phyloP scores from a whole-genome alignment of 2,329 filamentous ascomycete species.

The Thermoascus crustaceus region DNA sequence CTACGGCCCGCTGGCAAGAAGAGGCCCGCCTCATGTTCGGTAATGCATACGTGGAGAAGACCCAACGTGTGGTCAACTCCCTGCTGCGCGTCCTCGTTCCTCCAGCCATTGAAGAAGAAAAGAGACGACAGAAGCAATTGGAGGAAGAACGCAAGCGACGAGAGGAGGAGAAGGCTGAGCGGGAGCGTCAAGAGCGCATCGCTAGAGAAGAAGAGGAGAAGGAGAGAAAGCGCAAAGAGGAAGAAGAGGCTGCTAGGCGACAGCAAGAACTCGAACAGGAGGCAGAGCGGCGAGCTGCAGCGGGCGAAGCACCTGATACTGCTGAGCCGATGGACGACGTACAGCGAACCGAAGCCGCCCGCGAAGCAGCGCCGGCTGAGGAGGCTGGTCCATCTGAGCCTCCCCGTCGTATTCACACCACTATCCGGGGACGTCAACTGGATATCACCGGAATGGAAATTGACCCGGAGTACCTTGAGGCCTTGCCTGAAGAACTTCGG shows the following conservation, averaged over 20 bases:
- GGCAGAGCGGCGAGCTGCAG: conserved; percentile 44
- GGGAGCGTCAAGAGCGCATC: conserved; percentile 55
- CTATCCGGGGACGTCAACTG: conserved; percentile 74
- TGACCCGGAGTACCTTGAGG: conserved; percentile 86
- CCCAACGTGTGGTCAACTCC: conserved; percentile 57
- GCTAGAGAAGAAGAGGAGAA: conserved; percentile 64
- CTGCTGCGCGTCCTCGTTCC: conserved; percentile 71
- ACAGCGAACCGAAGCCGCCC: conserved; percentile 44
- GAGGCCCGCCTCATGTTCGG: conserved; percentile 84
- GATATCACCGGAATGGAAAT: conserved; percentile 94
- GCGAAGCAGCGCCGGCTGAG: conserved; percentile 25
- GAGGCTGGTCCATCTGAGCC: conserved; percentile 44
- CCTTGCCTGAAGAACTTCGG: conserved; percentile 92
- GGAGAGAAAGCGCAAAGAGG: conserved; percentile 59
- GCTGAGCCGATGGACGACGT: conserved; percentile 68
- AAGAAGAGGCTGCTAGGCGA: conserved; percentile 55
- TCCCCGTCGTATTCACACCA: conserved; percentile 62
- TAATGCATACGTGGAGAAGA: conserved; percentile 57
- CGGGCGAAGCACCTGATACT: conserved; percentile 25
- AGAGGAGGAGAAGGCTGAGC: conserved; percentile 54
- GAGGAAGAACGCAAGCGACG: conserved; percentile 49
- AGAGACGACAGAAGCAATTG: conserved; percentile 55
- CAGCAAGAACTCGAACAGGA: conserved; percentile 57
- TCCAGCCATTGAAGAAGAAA: conserved; percentile 73
- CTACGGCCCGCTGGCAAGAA: conserved; percentile 74